phyloP scores from a whole-genome alignment of 768 basidiomycete genomes.

The Neoboletus magnificus region DNA sequence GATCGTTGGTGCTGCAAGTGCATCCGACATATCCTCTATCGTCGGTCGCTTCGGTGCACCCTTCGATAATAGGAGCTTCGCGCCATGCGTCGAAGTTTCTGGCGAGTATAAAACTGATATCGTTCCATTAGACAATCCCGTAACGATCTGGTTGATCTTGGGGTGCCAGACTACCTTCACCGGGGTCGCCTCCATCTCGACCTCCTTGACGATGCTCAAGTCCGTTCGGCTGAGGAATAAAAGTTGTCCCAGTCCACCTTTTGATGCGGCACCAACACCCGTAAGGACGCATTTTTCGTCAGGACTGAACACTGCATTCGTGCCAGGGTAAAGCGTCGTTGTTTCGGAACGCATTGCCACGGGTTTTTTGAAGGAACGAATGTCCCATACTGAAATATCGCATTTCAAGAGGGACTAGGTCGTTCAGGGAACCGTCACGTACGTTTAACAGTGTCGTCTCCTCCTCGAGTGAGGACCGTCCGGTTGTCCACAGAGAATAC shows the following conservation, averaged over 20 bases:
- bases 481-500: conserved; percentile 86
- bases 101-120: conserved; percentile 94
- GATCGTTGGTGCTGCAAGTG: conserved; percentile 81
- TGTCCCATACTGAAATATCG: conserved; percentile 78
- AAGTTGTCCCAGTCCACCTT: conserved; percentile 67
- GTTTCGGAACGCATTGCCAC: conserved; percentile 61
- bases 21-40: conserved; percentile 86
- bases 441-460: conserved; percentile 96
- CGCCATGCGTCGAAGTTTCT: conserved; percentile 83
- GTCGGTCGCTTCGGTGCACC: conserved; percentile 80
- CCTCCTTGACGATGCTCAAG: conserved; percentile 62
- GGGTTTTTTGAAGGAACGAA: conserved; percentile 88
- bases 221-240: conserved; percentile 69
- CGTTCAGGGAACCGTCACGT: conserved; percentile 35
- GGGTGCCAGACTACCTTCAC: conserved; percentile 94
- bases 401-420: neutral
- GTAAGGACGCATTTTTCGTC: conserved; percentile 89
- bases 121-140: conserved; percentile 83
- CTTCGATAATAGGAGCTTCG: conserved; percentile 83
- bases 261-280: conserved; percentile 66
- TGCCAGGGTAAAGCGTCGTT: conserved; percentile 82
- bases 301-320: conserved; percentile 94
- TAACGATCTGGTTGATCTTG: conserved; percentile 94
- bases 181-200: conserved; percentile 74
- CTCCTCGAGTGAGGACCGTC: conserved; percentile 84